Percentiles rank a stretch among this genome's conserved stretches.
Conservation (phyloP, 164 flowering plant genomes). For the Piper longum region DNA sequence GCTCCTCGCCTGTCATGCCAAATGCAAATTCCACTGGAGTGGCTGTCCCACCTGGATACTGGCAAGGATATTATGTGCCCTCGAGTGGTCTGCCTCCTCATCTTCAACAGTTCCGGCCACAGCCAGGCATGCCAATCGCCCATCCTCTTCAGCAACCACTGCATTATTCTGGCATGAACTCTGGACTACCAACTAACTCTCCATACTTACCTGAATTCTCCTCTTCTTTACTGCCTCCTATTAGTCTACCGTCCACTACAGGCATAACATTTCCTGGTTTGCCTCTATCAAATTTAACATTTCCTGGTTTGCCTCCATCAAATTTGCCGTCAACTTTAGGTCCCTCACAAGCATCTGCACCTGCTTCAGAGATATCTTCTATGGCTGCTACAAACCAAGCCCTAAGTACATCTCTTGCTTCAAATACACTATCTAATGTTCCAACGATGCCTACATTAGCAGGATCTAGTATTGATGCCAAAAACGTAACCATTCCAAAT, state of each 20-base stretch:
- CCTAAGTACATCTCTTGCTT: constrained; percentile 22
- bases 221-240: constrained; percentile 26
- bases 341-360: constrained; percentile 26
- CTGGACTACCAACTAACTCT: constrained; percentile 24
- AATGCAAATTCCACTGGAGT: constrained; percentile 49
- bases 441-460: constrained; percentile 26
- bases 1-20: constrained; percentile 53
- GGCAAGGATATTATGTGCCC: constrained; percentile 80
- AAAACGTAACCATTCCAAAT: constrained; percentile 22
- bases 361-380: constrained; percentile 29
- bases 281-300: constrained; percentile 22
- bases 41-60: constrained; percentile 70
- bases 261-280: constrained; percentile 18
- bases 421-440: constrained; percentile 18
- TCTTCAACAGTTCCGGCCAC: constrained; percentile 44
- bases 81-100: constrained; percentile 55
- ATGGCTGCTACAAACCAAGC: constrained; percentile 28
- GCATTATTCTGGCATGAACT: constrained; percentile 49
- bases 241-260: constrained; percentile 19
- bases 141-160: constrained; percentile 62
- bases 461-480: constrained; percentile 22
- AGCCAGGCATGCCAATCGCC: constrained; percentile 59
- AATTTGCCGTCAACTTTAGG: constrained; percentile 24
- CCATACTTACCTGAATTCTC: constrained; percentile 34
- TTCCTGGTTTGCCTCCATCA: constrained; percentile 22